A percentile compares a stretch with the other conserved stretches of the same genome.
phyloP scores from a whole-genome alignment of 2,329 filamentous ascomycete species.

The Aspergillus nomiae region DNA sequence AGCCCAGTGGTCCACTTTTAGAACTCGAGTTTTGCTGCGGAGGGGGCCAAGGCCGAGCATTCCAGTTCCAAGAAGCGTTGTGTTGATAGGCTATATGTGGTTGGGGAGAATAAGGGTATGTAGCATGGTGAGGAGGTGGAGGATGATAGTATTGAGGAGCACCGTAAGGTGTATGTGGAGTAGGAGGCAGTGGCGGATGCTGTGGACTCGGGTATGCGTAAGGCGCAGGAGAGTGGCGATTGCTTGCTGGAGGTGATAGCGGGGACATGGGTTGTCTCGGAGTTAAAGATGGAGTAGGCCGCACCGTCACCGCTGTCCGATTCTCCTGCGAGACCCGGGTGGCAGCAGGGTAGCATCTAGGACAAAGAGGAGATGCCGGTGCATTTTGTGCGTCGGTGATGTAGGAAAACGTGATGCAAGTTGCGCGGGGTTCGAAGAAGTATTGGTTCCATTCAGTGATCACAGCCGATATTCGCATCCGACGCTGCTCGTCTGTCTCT shows the following conservation, averaged over 20 bases:
- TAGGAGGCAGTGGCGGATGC: conserved; percentile 15
- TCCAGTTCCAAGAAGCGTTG: conserved; percentile 31
- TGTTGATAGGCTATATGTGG: conserved; percentile 23
- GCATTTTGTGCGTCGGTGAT: conserved; percentile 34
- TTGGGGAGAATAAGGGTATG: conserved; percentile 26
- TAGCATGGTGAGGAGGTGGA: conserved; percentile 21
- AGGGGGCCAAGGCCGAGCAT: conserved; percentile 25
- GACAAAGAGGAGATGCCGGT: conserved; percentile 41
- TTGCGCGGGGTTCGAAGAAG: conserved; percentile 43
- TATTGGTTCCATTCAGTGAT: conserved; percentile 47
- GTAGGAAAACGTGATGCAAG: conserved; percentile 38
- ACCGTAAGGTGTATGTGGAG: conserved; percentile 22
- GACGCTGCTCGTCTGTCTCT: conserved; percentile 44
- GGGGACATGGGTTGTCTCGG: conserved; percentile 9
- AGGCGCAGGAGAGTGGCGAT: conserved; percentile 10
- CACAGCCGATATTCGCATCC: conserved; percentile 40
- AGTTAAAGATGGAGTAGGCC: conserved; percentile 7
- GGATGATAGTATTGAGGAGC: conserved; percentile 25
- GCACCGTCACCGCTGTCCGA: conserved; percentile 11
- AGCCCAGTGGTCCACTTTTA: conserved; percentile 33
- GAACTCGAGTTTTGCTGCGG: conserved; percentile 23
- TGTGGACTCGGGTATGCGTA: conserved; percentile 19
- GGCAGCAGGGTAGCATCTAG: conserved; percentile 43
- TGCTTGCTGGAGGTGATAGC: conserved; percentile 8
- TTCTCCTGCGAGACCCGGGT: conserved; percentile 32